Percentiles rank a stretch among this genome's conserved stretches.
Conservation (phyloP, 1,139 yeast species). For the Kurtzmaniella quercitrusa region DNA sequence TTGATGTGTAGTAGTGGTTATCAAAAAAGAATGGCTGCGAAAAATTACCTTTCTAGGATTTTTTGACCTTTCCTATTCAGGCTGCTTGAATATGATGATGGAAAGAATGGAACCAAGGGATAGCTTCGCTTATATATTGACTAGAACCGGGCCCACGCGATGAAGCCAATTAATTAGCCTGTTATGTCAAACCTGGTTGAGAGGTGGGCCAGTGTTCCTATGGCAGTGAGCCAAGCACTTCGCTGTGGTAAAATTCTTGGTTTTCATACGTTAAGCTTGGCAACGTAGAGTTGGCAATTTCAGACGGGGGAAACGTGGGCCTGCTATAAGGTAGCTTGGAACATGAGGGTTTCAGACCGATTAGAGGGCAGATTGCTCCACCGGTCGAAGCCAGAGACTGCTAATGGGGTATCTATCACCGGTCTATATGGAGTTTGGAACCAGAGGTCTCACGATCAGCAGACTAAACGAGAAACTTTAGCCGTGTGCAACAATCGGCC, state of each 20-base stretch:
- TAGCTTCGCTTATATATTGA: background rate
- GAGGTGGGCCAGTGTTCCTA: background rate
- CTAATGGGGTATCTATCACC: too few relatives aligned
- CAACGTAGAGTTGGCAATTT: background rate
- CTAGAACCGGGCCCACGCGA: background rate
- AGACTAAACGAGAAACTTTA: background rate
- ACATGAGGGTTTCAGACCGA: too few relatives aligned
- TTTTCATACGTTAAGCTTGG: background rate
- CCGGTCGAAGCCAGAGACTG: too few relatives aligned
- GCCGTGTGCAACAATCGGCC: background rate
- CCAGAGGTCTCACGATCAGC: background rate
- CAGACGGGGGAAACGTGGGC: background rate
- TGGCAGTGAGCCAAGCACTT: conserved; percentile 1
- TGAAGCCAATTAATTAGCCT: background rate
- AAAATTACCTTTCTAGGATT: background rate
- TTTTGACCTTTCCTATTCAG: background rate
- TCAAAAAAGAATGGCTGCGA: background rate
- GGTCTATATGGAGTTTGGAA: too few relatives aligned
- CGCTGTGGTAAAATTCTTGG: background rate
- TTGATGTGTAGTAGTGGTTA: background rate
- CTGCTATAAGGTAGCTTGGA: background rate
- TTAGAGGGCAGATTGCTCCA: too few relatives aligned
- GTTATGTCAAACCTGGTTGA: background rate
- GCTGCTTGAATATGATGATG: background rate
- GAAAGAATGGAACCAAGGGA: background rate